A percentile compares a stretch with the other conserved stretches of the same genome.
phyloP scores from a whole-genome alignment of 106 monocot genomes.

The Allium cepa region DNA sequence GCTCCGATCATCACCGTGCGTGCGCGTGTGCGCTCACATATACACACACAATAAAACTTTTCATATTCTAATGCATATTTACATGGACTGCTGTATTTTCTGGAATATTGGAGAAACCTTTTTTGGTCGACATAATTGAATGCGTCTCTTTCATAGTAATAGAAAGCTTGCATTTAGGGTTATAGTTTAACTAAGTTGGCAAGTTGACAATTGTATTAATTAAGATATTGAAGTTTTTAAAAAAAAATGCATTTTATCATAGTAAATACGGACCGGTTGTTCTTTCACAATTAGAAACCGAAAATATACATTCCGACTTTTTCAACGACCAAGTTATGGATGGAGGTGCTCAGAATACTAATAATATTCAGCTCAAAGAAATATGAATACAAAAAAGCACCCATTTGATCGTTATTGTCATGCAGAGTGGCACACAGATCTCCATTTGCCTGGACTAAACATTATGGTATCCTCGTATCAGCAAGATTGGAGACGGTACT shows the following conservation, averaged over 20 bases:
- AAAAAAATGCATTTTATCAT: too few relatives aligned
- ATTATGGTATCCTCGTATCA: background rate
- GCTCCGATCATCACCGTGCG: too few relatives aligned
- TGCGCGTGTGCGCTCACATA: too few relatives aligned
- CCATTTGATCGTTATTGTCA: background rate
- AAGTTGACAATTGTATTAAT: background rate
- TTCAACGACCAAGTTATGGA: background rate
- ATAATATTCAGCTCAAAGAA: background rate
- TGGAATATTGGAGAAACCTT: background rate
- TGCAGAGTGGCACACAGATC: too few relatives aligned
- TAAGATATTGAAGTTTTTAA: too few relatives aligned
- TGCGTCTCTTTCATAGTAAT: background rate
- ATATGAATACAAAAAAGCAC: background rate
- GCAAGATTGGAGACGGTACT: slow-evolving; percentile 7
- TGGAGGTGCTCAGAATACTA: background rate
- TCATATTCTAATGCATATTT: background rate
- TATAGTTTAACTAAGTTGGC: background rate
- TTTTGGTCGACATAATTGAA: background rate
- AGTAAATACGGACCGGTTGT: too few relatives aligned
- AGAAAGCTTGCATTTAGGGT: background rate
- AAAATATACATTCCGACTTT: background rate
- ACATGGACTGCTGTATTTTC: background rate
- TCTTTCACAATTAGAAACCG: background rate
- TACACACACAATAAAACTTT: background rate
- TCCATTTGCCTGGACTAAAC: background rate